Base-by-base conservation (phyloP, 2,329 filamentous ascomycete genomes). In the Colletotrichum tabaci region DNA sequence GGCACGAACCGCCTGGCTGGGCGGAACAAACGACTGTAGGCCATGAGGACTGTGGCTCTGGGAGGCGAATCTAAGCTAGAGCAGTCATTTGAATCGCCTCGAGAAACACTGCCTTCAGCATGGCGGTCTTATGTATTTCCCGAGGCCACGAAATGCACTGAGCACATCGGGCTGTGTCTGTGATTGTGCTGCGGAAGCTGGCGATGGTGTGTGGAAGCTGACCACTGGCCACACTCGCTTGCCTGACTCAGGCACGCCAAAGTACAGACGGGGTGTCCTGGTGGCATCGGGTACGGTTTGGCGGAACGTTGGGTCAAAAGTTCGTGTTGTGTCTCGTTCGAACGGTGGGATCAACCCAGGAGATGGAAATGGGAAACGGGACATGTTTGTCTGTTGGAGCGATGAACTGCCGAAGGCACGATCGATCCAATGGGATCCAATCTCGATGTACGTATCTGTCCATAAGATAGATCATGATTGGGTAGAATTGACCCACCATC, bases 1-100 rank as follows among this genome's bases (percentile, higher is more conserved):
- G 67, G 47, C 46, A 21, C 23, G 64, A 57, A 42, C 67, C 67
- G 63, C 30, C 52, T 23, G 12, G 30, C n/a, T 40, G 49, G 55
- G 35, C 49, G 35, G 35, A 38, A 38, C 8, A 8, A 38, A 38
- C 2, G 35, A 38, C 35, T 38, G 35, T 38, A 38, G 9, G 35
- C 35, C 2, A 12, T 35, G 30, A 30, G 40, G 13, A 18, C 13
- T 16, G 61, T 35, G 47, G 42, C 49, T n/a, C 40, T 8, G 61
- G 50, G 38, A 42, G 44, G 58, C 40, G 30, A 50, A 30, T 46
- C 52, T 18, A 30, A 9, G 21, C 46, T 13, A 61, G 35, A 18
- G 44, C 15, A 38, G 30, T 35, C 35, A 26, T 30, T 15, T 50
- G 16, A 13, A 35, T 44, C 49, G 38, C 61, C 16, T 55, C 38